A percentile compares a stretch with the other conserved stretches of the same genome.
Conservation (phyloP, 768 basidiomycete genomes). For the Gelatoporia subvermispora region DNA sequence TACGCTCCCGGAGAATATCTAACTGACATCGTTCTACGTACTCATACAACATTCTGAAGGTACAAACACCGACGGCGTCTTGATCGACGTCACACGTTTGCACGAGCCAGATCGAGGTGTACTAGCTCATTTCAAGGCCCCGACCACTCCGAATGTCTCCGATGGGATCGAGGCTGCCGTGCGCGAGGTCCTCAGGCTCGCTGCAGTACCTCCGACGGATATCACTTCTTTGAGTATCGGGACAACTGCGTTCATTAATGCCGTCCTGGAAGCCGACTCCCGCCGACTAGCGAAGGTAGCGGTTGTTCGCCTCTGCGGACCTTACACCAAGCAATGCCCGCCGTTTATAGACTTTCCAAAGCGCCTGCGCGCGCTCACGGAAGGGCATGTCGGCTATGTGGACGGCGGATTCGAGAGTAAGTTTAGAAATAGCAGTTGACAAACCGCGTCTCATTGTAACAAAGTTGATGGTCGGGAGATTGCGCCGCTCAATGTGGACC, state of each 20-base stretch:
- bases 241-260: slow-evolving; percentile 28
- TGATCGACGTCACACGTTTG: slow-evolving; percentile 29
- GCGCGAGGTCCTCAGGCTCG: slow-evolving; percentile 36
- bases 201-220: slow-evolving; percentile 28
- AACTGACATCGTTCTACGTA: background rate
- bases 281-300: slow-evolving; percentile 53
- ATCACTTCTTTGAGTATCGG: slow-evolving; percentile 46
- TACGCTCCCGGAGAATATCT: background rate
- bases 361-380: slow-evolving; percentile 26
- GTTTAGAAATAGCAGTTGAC: background rate
- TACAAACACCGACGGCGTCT: slow-evolving; percentile 39
- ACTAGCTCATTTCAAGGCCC: slow-evolving; percentile 38
- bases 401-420: slow-evolving; percentile 38
- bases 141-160: slow-evolving; percentile 55
- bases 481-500: slow-evolving; percentile 33
- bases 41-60: slow-evolving; percentile 10
- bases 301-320: slow-evolving; percentile 58
- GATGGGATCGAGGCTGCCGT: slow-evolving; percentile 53
- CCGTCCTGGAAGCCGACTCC: slow-evolving; percentile 53
- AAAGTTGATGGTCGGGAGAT: slow-evolving; percentile 47
- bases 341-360: slow-evolving; percentile 50
- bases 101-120: slow-evolving; percentile 31
- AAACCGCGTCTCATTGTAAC: slow-evolving; percentile 15
- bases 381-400: slow-evolving; percentile 32
- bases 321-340: slow-evolving; percentile 53